A percentile compares a stretch with the other conserved stretches of the same genome.
Evolutionary conservation across 352 stramenopile species (phyloP).

Genomic region (Globisporangium mamillatum): DNA sequence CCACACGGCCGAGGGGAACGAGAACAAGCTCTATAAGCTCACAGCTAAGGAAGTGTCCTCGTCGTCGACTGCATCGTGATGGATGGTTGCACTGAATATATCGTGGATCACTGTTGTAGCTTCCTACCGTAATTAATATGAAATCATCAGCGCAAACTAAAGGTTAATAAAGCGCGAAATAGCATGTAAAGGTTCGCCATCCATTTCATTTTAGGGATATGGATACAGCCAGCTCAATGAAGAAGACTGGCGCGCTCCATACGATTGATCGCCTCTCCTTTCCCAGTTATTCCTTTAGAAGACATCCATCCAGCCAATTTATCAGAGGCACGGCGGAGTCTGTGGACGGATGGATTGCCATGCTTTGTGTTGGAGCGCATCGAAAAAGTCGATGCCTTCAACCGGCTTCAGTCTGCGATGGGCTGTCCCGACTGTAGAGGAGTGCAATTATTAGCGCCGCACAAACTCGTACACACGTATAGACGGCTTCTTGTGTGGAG

Average conservation of each 20-base stretch:
- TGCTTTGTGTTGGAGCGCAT: too few relatives aligned
- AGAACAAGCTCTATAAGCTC: constrained; percentile 43
- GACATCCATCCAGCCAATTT: too few relatives aligned
- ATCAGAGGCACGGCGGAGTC: neutral
- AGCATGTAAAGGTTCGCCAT: neutral
- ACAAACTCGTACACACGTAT: neutral
- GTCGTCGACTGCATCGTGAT: neutral
- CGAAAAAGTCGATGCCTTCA: neutral
- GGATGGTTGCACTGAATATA: neutral
- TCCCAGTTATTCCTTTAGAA: neutral
- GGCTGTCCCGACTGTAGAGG: neutral
- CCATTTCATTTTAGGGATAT: neutral
- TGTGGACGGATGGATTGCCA: neutral
- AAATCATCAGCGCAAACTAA: neutral
- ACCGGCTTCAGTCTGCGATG: neutral
- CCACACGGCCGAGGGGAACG: constrained; percentile 40
- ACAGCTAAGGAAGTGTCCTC: neutral
- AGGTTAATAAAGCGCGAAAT: neutral
- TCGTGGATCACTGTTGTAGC: neutral
- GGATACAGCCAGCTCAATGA: constrained; percentile 8
- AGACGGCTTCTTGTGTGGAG: neutral
- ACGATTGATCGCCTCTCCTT: neutral
- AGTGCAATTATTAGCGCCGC: neutral
- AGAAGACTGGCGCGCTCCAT: neutral
- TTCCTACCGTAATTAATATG: neutral